Conservation (phyloP, 768 basidiomycete genomes). For the Termitomyces sp. region DNA sequence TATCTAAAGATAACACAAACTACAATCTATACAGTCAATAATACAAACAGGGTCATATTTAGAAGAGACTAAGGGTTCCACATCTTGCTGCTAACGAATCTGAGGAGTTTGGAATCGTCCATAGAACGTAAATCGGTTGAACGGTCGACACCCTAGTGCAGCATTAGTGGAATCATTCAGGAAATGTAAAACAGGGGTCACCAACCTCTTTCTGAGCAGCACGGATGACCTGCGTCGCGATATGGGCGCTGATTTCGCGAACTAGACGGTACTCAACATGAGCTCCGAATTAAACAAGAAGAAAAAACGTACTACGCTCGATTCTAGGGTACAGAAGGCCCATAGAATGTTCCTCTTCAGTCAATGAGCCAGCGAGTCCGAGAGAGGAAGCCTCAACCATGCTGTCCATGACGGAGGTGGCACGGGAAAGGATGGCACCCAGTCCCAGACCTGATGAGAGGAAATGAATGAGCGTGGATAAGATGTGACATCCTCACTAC, state of each 20-base stretch:
- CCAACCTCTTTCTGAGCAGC: slow-evolving; percentile 74
- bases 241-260: slow-evolving; percentile 76
- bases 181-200: slow-evolving; percentile 8
- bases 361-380: slow-evolving; percentile 74
- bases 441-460: slow-evolving; percentile 65
- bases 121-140: slow-evolving; percentile 49
- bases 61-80: slow-evolving; percentile 51
- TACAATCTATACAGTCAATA: background rate
- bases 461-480: background rate
- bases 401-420: slow-evolving; percentile 67
- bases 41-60: background rate
- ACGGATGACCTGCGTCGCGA: slow-evolving; percentile 74
- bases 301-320: slow-evolving; percentile 50
- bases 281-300: slow-evolving; percentile 1
- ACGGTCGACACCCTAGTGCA: slow-evolving; percentile 49
- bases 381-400: slow-evolving; percentile 90
- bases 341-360: slow-evolving; percentile 56
- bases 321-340: slow-evolving; percentile 83
- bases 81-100: slow-evolving; percentile 62
- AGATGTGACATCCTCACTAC: slow-evolving; percentile 3
- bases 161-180: background rate
- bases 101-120: slow-evolving; percentile 51
- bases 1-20: background rate
- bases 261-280: slow-evolving; percentile 30
- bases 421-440: slow-evolving; percentile 69